phyloP scores from a whole-genome alignment of 202 grass and related monocot genomes.

The Saccharum hybrid region DNA sequence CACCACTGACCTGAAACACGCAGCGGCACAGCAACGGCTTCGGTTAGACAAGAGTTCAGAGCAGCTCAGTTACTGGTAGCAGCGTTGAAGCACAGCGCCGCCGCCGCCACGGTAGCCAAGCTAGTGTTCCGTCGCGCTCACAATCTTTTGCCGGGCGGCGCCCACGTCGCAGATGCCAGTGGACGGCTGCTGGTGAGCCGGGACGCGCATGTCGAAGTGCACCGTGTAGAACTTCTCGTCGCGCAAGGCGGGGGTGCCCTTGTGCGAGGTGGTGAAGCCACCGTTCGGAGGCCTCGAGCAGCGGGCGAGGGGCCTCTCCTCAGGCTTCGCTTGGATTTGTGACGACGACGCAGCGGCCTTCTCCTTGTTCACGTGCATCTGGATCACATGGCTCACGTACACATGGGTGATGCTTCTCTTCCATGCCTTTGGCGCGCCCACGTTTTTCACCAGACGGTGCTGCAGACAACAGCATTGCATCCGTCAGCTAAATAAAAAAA shows the following conservation, averaged over 20 bases:
- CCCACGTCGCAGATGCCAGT: background rate
- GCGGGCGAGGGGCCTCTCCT: background rate
- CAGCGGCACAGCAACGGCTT: background rate
- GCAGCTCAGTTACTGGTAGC: background rate
- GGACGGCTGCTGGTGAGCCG: slow-evolving; percentile 27
- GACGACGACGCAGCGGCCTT: slow-evolving; percentile 13
- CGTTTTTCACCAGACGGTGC: slow-evolving; percentile 39
- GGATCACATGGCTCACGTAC: slow-evolving; percentile 64
- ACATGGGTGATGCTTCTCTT: slow-evolving; percentile 69
- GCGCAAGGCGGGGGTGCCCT: slow-evolving; percentile 11
- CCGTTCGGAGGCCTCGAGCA: slow-evolving; percentile 13
- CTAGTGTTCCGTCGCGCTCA: slow-evolving; percentile 20
- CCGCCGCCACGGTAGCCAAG: background rate
- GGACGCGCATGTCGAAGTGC: slow-evolving; percentile 10
- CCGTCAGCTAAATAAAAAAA: background rate
- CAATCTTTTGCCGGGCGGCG: slow-evolving; percentile 39
- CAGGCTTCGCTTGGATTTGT: slow-evolving; percentile 34
- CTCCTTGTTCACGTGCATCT: slow-evolving; percentile 56
- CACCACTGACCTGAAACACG: slow-evolving; percentile 38
- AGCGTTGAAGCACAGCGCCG: too few species aligned
- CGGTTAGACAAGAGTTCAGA: background rate
- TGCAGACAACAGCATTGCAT: slow-evolving; percentile 7
- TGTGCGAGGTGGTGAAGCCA: background rate
- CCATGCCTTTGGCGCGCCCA: slow-evolving; percentile 29
- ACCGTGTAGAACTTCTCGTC: slow-evolving; percentile 35